phyloP scores from a whole-genome alignment of 805 yeast genomes.

The Pichia kluyveri region DNA sequence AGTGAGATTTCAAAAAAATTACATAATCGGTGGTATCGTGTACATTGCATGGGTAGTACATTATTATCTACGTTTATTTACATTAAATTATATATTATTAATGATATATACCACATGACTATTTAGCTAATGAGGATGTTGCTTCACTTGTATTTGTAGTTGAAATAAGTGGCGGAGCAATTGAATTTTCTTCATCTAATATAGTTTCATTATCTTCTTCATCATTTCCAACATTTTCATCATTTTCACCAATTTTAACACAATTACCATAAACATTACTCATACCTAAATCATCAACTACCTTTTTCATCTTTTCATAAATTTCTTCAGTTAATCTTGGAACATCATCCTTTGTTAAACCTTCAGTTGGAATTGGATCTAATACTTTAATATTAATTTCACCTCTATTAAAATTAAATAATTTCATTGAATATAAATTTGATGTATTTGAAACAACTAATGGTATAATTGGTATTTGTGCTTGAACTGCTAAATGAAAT shows the following conservation, averaged over 20 bases:
- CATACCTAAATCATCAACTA: slow-evolving; percentile 34
- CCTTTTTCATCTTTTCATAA: slow-evolving; percentile 46
- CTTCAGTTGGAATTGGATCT: slow-evolving; percentile 69
- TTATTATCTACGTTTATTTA: too few relatives aligned
- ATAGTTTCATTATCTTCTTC: not conserved
- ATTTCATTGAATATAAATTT: slow-evolving; percentile 51
- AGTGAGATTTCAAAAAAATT: too few relatives aligned
- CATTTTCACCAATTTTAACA: not conserved
- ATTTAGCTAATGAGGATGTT: too few relatives aligned
- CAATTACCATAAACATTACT: slow-evolving; percentile 24
- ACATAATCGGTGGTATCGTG: too few relatives aligned
- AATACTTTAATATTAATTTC: slow-evolving; percentile 69
- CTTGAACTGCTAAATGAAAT: slow-evolving; percentile 93
- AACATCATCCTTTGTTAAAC: slow-evolving; percentile 65
- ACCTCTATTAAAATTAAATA: slow-evolving; percentile 65
- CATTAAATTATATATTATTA: too few relatives aligned
- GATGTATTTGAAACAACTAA: slow-evolving; percentile 83
- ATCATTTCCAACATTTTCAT: slow-evolving; percentile 1
- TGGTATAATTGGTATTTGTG: slow-evolving; percentile 83
- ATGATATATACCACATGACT: too few relatives aligned
- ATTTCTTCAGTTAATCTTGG: slow-evolving; percentile 47
- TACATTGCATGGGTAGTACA: too few relatives aligned
- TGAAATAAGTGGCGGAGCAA: too few relatives aligned
- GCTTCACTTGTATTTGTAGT: too few relatives aligned
- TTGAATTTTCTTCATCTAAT: slow-evolving; percentile 1